These are phyloP conservation scores for Lichtheimia corymbifera DNA, from an alignment of 371 early-diverging fungal genomes.

Conservation along the genomic window DNA sequence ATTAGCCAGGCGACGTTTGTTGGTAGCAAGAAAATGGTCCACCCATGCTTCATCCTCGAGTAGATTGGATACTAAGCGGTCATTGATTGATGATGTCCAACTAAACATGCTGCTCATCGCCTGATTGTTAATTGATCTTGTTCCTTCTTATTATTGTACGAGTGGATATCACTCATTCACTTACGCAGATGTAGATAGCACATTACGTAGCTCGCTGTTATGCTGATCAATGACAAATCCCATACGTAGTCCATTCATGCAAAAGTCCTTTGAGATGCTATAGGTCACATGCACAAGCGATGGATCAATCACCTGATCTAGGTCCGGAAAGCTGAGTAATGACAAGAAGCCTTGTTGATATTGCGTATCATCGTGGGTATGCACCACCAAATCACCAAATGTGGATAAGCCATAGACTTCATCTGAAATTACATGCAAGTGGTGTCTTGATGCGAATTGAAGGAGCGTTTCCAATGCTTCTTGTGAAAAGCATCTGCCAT, in stretches of 20 bases:
- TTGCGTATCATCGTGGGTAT: too few relatives aligned
- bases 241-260: constrained; percentile 69
- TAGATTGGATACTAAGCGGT: constrained; percentile 55
- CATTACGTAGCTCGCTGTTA: constrained; percentile 48
- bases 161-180: too few relatives aligned
- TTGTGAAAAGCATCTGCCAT: constrained; percentile 46
- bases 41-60: constrained; percentile 59
- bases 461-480: constrained; percentile 56
- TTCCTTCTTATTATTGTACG: too few relatives aligned
- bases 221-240: constrained; percentile 70
- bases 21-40: constrained; percentile 58
- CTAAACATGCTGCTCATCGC: constrained; percentile 41
- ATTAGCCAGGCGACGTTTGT: constrained; percentile 54
- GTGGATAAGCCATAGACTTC: constrained; percentile 83
- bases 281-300: constrained; percentile 69
- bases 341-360: constrained; percentile 45
- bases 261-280: constrained; percentile 80
- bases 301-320: constrained; percentile 64
- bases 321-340: constrained; percentile 53
- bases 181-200: constrained; percentile 45
- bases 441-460: constrained; percentile 59
- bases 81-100: constrained; percentile 55
- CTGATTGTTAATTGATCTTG: too few relatives aligned
- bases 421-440: constrained; percentile 72
- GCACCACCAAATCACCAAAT: constrained; percentile 37